Percentiles rank a stretch among this genome's conserved stretches.
These are phyloP conservation scores for Amanita thiersii DNA, from an alignment of 768 basidiomycete species.

Conservation along the genomic window DNA sequence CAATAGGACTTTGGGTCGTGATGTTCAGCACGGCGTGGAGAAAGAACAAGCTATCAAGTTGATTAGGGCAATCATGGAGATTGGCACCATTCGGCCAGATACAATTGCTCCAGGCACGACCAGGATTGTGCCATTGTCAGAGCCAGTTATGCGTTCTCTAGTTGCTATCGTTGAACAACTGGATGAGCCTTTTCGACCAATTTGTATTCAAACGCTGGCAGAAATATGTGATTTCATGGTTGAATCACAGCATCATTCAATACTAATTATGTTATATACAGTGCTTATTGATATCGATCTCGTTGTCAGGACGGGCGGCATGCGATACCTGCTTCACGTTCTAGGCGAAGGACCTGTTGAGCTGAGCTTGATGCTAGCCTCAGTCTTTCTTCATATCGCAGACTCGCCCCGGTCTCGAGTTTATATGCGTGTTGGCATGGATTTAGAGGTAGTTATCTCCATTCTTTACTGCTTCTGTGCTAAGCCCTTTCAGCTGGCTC, in stretches of 20 bases:
- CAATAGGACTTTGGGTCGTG: conserved; percentile 71
- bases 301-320: conserved; percentile 72
- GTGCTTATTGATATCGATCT: conserved; percentile 86
- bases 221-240: conserved; percentile 66
- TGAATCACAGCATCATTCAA: not conserved
- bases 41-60: conserved; percentile 92
- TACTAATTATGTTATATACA: conserved; percentile 21
- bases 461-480: not conserved
- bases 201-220: conserved; percentile 79
- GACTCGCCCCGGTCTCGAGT: conserved; percentile 80
- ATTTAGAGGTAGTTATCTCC: conserved; percentile 68
- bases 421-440: conserved; percentile 72
- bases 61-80: conserved; percentile 72
- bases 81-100: conserved; percentile 54
- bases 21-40: conserved; percentile 75
- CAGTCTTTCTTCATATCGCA: conserved; percentile 73
- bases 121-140: conserved; percentile 54
- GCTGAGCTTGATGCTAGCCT: conserved; percentile 68
- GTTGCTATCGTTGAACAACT: conserved; percentile 88
- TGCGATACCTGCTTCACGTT: conserved; percentile 78
- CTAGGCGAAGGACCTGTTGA: conserved; percentile 88
- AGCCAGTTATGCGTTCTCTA: conserved; percentile 79
- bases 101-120: conserved; percentile 32
- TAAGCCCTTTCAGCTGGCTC: conserved; percentile 49
- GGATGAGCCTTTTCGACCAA: conserved; percentile 80